Base-by-base conservation (phyloP, 176 grass and related monocot genomes). In the Guadua angustifolia region DNA sequence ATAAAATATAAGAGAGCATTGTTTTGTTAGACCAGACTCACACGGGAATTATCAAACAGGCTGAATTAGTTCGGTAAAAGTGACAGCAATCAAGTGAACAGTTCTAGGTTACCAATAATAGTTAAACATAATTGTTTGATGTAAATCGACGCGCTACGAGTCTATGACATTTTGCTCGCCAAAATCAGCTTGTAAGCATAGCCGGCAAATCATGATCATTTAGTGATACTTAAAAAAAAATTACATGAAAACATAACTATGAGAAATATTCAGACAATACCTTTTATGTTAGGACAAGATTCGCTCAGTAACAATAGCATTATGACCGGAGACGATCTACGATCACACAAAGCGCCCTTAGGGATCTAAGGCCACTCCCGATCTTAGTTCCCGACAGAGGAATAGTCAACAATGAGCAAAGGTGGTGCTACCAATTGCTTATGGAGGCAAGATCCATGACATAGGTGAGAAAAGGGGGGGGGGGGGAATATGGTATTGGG, bases 11-110 rank as follows among this genome's bases (percentile, higher is more conserved):
- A 75, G 52, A 40, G 19, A 62, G 78, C 71, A 56, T 77, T 19
- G 44, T 77, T 85, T 77, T 25, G 10, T 86, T 82, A 82, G 73
- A 90, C 79, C 29, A 5, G 14, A 66, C 17, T 26, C 25, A 19
- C 18, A 32, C 53, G 38, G 51, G 18, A 50, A 58, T 24, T 12
- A 59, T 58, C 21, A 6, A 39, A 43, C 25, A 49, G 14, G 25
- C 19, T 63, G 7, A 32, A 43, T 53, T 66, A 38, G 40, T 16
- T 16, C 35, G 14, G 3, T 35, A n/a, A 2, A 45, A 35, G 75
- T 13, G 6, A 5, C 7, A 42, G 2, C 19, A 11, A 25, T 38
- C 24, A 42, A 33, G 4, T 7, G 43, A 5, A 79, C 18, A 32
- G 1, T 55, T 66, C 58, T 53, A 7, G 58, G 6, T 18, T 73